These are phyloP conservation scores for Blastomyces silverae DNA, from an alignment of 2,329 filamentous ascomycete species.

Conservation along the genomic window DNA sequence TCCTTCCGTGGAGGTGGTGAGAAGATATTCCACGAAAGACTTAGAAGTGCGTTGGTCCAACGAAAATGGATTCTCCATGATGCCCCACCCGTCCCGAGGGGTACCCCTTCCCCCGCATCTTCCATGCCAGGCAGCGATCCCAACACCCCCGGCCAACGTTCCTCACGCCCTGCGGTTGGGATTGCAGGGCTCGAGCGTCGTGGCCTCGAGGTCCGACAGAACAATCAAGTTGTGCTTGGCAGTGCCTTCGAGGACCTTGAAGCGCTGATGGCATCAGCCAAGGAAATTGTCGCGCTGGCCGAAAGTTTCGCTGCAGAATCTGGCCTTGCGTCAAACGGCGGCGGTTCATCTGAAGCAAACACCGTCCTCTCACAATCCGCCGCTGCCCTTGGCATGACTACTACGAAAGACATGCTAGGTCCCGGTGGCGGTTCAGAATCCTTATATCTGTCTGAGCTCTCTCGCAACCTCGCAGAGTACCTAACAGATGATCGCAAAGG, in stretches of 20 bases:
- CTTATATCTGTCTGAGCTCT: constrained; percentile 80
- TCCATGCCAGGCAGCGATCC: constrained; percentile 24
- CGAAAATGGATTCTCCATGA: constrained; percentile 91
- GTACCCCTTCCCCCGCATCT: constrained; percentile 34
- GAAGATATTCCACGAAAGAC: constrained; percentile 78
- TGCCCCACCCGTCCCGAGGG: constrained; percentile 76
- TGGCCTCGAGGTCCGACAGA: constrained; percentile 75
- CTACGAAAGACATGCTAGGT: constrained; percentile 87
- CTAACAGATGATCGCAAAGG: constrained; percentile 77
- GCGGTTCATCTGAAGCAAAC: constrained; percentile 61
- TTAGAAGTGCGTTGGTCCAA: constrained; percentile 83
- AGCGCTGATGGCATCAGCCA: constrained; percentile 93
- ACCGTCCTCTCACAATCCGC: constrained; percentile 73
- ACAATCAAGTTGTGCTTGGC: constrained; percentile 88
- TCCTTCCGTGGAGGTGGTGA: constrained; percentile 87
- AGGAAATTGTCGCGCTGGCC: constrained; percentile 88
- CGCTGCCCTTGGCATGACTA: constrained; percentile 78
- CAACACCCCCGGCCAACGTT: constrained; percentile 22
- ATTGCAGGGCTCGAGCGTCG: constrained; percentile 89
- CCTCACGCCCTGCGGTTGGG: constrained; percentile 56
- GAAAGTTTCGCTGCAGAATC: constrained; percentile 73
- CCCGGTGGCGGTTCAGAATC: constrained; percentile 67
- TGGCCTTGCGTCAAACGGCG: constrained; percentile 49
- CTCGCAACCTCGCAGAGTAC: constrained; percentile 80
- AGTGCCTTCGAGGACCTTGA: constrained; percentile 94